These are phyloP conservation scores for Fusarium dimerum DNA, from an alignment of 2,329 filamentous ascomycete species.

Conservation along the genomic window DNA sequence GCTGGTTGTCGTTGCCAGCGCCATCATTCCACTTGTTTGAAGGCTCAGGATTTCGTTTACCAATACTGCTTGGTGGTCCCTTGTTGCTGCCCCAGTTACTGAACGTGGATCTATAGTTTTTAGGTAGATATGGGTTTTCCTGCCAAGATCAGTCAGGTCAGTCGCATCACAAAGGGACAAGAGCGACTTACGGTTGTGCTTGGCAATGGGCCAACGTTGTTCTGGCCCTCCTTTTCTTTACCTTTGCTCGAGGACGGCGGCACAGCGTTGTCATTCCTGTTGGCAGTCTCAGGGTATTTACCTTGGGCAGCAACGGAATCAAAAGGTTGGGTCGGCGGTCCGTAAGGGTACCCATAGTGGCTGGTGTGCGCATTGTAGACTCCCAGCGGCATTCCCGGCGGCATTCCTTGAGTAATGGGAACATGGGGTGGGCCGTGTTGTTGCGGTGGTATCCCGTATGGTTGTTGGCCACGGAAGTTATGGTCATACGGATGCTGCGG, in stretches of 20 bases:
- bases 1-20: slow-evolving; percentile 7
- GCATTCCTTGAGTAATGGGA: slow-evolving; percentile 35
- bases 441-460: slow-evolving; percentile 7
- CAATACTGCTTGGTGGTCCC: neutral
- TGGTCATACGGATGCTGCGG: slow-evolving; percentile 21
- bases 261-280: slow-evolving; percentile 7
- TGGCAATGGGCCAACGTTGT: slow-evolving; percentile 33
- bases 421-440: slow-evolving; percentile 25
- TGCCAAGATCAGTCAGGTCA: slow-evolving; percentile 15
- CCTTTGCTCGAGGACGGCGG: slow-evolving; percentile 18
- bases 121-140: slow-evolving; percentile 30
- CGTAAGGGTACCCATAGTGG: slow-evolving; percentile 19
- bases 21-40: slow-evolving; percentile 13
- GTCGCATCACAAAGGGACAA: neutral
- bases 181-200: slow-evolving; percentile 17
- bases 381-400: slow-evolving; percentile 20
- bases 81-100: slow-evolving; percentile 20
- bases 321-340: slow-evolving; percentile 1
- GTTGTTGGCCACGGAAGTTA: slow-evolving; percentile 12
- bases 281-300: slow-evolving; percentile 3
- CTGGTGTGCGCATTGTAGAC: slow-evolving; percentile 24
- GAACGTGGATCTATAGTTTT: slow-evolving; percentile 18
- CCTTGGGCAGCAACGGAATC: neutral
- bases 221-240: slow-evolving; percentile 25
- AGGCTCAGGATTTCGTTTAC: neutral